Percentiles rank a stretch among this genome's conserved stretches.
phyloP scores from a whole-genome alignment of 2,329 filamentous ascomycete genomes.

The Thelonectria rubi region DNA sequence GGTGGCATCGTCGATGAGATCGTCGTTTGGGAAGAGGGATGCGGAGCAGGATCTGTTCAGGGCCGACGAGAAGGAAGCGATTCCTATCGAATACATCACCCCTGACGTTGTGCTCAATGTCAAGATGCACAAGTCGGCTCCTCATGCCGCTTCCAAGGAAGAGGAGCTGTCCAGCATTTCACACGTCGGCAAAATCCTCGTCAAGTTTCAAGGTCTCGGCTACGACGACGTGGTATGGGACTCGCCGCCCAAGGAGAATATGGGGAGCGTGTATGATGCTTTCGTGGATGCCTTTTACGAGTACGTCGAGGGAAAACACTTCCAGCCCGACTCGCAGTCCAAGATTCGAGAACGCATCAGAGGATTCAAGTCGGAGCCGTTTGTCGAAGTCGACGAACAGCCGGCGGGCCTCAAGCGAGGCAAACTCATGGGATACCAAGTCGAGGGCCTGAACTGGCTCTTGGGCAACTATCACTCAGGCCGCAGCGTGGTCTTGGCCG shows the following conservation, averaged over 20 bases:
- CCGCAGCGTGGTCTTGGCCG: slow-evolving; percentile 89
- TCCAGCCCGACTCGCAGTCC: slow-evolving; percentile 63
- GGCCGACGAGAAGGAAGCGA: slow-evolving; percentile 77
- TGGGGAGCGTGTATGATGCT: slow-evolving; percentile 74
- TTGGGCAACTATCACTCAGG: slow-evolving; percentile 86
- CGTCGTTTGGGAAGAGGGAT: slow-evolving; percentile 78
- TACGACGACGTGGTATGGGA: slow-evolving; percentile 97
- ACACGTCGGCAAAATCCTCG: slow-evolving; percentile 76
- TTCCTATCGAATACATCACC: slow-evolving; percentile 86
- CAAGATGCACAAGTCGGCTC: slow-evolving; percentile 59
- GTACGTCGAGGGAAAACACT: slow-evolving; percentile 81
- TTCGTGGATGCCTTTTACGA: slow-evolving; percentile 88
- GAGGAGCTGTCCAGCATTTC: slow-evolving; percentile 76
- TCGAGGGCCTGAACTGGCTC: slow-evolving; percentile 94
- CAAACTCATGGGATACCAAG: slow-evolving; percentile 90
- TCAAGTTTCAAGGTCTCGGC: slow-evolving; percentile 91
- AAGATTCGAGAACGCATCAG: slow-evolving; percentile 74
- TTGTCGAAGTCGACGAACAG: slow-evolving; percentile 75
- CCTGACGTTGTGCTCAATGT: slow-evolving; percentile 91
- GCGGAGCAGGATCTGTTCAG: slow-evolving; percentile 66
- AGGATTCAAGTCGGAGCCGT: slow-evolving; percentile 71
- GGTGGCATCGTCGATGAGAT: slow-evolving; percentile 69
- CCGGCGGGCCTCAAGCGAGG: slow-evolving; percentile 79
- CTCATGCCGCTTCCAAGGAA: slow-evolving; percentile 67
- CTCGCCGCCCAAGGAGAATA: slow-evolving; percentile 73